These are phyloP conservation scores for Parmelia sp. DNA, from an alignment of 495 filamentous ascomycete species.

Conservation along the genomic window DNA sequence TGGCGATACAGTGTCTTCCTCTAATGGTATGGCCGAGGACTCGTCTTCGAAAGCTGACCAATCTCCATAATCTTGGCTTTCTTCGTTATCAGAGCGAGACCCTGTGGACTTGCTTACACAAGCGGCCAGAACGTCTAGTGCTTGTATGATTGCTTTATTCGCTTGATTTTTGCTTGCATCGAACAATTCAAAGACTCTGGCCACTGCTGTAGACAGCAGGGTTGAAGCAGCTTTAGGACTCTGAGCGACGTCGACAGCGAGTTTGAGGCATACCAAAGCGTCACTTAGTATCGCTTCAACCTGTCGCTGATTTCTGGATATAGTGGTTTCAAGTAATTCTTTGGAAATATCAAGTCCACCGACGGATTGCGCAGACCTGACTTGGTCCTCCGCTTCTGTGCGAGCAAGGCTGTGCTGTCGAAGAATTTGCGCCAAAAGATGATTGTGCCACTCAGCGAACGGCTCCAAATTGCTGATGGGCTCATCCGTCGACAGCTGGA, in stretches of 20 bases:
- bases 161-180: constrained; percentile 34
- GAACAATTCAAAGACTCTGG: constrained; percentile 37
- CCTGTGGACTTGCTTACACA: constrained; percentile 26
- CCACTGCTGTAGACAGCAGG: constrained; percentile 33
- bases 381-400: constrained; percentile 55
- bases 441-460: constrained; percentile 65
- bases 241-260: constrained; percentile 40
- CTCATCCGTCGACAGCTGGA: constrained; percentile 59
- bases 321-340: constrained; percentile 47
- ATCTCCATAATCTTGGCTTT: constrained; percentile 72
- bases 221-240: constrained; percentile 33
- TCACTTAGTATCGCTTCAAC: constrained; percentile 54
- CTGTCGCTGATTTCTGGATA: constrained; percentile 55
- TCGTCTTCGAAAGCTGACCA: constrained; percentile 52
- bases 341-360: constrained; percentile 36
- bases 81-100: constrained; percentile 42
- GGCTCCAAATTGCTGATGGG: constrained; percentile 45
- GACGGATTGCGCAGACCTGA: constrained; percentile 31
- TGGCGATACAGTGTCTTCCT: constrained; percentile 34
- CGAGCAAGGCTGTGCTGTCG: constrained; percentile 54
- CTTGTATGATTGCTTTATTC: constrained; percentile 35
- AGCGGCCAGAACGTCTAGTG: constrained; percentile 35
- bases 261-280: constrained; percentile 46
- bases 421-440: constrained; percentile 49
- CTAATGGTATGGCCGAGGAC: constrained; percentile 12